These are phyloP conservation scores for Microcos paniculata DNA, from an alignment of 345 rosid species.

Conservation along the genomic window DNA sequence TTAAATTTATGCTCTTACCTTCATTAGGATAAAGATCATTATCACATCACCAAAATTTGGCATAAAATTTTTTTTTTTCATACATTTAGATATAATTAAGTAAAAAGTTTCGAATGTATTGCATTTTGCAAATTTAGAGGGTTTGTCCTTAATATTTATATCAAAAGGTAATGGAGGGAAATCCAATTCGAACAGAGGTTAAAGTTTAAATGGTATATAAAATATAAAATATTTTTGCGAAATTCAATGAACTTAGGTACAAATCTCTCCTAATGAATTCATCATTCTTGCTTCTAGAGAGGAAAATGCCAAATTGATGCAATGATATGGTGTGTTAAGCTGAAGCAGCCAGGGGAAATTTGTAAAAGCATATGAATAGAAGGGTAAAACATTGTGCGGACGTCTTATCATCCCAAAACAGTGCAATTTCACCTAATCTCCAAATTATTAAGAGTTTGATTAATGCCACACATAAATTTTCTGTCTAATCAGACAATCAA, in stretches of 20 bases:
- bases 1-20: too few relatives aligned
- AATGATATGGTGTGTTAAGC: neutral
- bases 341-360: neutral
- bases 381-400: conserved; percentile 2
- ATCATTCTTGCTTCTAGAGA: neutral
- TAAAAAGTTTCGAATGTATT: too few relatives aligned
- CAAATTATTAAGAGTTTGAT: conserved; percentile 7
- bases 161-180: too few relatives aligned
- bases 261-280: neutral
- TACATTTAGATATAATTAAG: too few relatives aligned
- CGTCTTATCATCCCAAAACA: neutral
- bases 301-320: neutral
- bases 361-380: neutral
- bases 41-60: too few relatives aligned
- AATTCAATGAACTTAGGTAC: conserved; percentile 6
- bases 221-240: neutral
- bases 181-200: too few relatives aligned
- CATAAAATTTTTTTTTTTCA: too few relatives aligned
- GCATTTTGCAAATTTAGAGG: too few relatives aligned
- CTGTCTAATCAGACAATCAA: conserved; percentile 5
- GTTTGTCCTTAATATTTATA: too few relatives aligned
- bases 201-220: neutral
- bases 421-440: neutral
- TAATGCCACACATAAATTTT: neutral
- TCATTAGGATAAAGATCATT: too few relatives aligned